Base-by-base conservation (phyloP, 805 yeast genomes). In the Candida michaelii region DNA sequence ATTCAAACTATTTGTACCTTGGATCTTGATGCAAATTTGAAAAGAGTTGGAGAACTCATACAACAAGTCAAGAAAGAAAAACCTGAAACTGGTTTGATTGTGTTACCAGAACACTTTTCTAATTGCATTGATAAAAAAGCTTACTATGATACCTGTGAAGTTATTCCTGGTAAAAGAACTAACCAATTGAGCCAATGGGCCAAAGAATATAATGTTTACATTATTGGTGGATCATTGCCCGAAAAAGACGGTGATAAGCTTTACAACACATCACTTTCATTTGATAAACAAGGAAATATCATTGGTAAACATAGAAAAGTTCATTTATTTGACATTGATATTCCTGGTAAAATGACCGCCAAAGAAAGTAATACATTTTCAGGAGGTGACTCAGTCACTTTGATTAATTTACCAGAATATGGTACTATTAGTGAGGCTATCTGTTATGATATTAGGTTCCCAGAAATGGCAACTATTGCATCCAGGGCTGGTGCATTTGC, bases 261-360 rank as follows among this genome's bases (percentile, higher is more conserved):
- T 40, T 62, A 46, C 54, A 62, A 30, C 21, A 30, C 33, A 7
- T 30, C 21, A 4, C 21, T 30, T 16, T 15, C 21, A 5, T 30
- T 30, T 58, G 64, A 78, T 47, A 80, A 79, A 3, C 33, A 57
- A 2, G 97, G 97, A 4, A 70, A 77, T 24, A 66, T 88, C 43
- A 76, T 89, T 40, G 95, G 85, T 33, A 83, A 80, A 53, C 96
- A 44, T 61, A 76, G 97, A 52, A 90, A 90, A 58, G 88, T 80
- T 4, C 97, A 90, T 58, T 62, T 90, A 46, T 90, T 90, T 57
- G 97, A 85, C 88, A 46, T 90, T 85, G 53, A 88, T 88, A 41
- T 44, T 15, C 96, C 96, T 2, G 83, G 84, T 33, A 87, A 87
- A 44, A 87, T 89, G 60, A 76, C 86, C 13, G 89, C 89, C 69